Evolutionary conservation across 176 grass and related monocot genomes (phyloP).

Genomic region (Oryza glaberrima): DNA sequence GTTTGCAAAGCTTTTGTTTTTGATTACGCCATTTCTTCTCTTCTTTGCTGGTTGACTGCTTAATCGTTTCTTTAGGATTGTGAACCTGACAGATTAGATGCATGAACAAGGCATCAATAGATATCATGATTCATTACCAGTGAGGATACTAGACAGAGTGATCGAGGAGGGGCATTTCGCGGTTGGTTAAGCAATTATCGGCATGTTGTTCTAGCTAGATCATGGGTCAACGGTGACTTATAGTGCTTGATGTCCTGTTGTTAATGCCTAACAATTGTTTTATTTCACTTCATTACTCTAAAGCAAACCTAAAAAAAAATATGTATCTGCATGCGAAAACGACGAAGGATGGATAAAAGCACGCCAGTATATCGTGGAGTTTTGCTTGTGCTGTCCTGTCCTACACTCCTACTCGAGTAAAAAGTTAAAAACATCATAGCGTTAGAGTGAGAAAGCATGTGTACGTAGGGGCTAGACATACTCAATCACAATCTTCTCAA

Average conservation of each 20-base stretch:
- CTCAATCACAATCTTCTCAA: neutral
- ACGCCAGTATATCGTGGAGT: neutral
- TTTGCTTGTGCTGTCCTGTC: neutral
- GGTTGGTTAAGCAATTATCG: neutral
- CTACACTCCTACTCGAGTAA: neutral
- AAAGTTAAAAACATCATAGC: neutral
- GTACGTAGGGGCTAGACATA: no score
- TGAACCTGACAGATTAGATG: neutral
- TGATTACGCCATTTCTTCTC: neutral
- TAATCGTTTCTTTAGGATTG: neutral
- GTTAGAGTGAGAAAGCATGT: neutral
- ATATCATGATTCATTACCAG: neutral
- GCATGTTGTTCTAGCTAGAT: neutral
- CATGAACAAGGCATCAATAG: neutral
- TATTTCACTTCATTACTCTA: neutral
- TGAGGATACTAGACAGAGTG: neutral
- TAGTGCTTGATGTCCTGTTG: neutral
- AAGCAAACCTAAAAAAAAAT: neutral
- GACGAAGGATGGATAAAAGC: no score
- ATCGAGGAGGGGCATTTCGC: neutral
- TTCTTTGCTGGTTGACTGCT: neutral
- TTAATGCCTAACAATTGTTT: neutral
- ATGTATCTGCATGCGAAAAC: neutral
- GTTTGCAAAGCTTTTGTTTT: neutral
- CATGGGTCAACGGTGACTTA: neutral